Conservation (phyloP, 2,329 filamentous ascomycete genomes). For the Xylaria sp. region DNA sequence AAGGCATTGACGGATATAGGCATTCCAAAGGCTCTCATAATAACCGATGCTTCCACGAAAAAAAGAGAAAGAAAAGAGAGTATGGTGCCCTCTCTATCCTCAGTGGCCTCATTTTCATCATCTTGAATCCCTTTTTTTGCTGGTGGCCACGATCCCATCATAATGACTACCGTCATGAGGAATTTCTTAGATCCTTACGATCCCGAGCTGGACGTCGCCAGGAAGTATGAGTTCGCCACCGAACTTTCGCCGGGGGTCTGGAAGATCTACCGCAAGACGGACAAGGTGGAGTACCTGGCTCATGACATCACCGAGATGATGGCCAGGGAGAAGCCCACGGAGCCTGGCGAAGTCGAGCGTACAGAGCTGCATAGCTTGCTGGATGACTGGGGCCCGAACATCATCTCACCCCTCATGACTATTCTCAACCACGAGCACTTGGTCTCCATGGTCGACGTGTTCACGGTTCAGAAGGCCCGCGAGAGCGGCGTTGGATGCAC, state of each 20-base stretch:
- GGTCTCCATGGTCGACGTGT: conserved; percentile 46
- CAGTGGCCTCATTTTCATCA: neutral
- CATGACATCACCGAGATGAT: conserved; percentile 33
- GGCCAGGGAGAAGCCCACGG: conserved; percentile 4
- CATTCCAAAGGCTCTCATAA: conserved; percentile 17
- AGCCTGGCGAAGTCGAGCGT: conserved; percentile 1
- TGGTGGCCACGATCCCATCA: neutral
- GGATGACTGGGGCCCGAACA: conserved; percentile 21
- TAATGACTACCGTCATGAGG: conserved; percentile 8
- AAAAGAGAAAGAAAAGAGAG: no score
- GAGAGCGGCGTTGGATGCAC: conserved; percentile 18
- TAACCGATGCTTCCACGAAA: conserved; percentile 12
- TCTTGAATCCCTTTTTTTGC: conserved; percentile 1
- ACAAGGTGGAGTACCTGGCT: conserved; percentile 34
- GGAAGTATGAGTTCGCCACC: conserved; percentile 33
- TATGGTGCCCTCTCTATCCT: neutral
- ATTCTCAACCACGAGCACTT: conserved; percentile 56
- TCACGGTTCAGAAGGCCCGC: conserved; percentile 30
- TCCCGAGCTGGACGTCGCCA: conserved; percentile 1
- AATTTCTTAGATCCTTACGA: conserved; percentile 16
- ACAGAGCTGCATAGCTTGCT: conserved; percentile 17
- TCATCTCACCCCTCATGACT: conserved; percentile 36
- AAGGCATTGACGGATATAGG: conserved; percentile 30
- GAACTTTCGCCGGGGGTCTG: conserved; percentile 33
- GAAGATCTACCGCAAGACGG: conserved; percentile 31